Evolutionary conservation across 805 yeast species (phyloP).

Genomic region (Monosporozyma solicola): DNA sequence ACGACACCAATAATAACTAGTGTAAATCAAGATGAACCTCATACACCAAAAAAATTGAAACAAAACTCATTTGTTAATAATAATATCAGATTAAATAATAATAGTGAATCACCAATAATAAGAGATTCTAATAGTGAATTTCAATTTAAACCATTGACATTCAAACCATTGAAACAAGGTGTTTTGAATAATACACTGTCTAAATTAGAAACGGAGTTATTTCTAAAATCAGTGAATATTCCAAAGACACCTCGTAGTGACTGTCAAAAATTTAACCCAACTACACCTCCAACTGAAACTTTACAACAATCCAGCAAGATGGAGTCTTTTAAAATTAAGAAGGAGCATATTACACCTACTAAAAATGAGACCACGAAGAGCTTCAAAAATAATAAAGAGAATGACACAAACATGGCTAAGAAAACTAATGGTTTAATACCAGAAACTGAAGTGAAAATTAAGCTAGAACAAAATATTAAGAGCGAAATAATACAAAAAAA

Average conservation of each 20-base stretch:
- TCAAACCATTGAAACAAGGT: not conserved
- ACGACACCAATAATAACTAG: not conserved
- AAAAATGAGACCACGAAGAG: not conserved
- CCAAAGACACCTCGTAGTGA: not conserved
- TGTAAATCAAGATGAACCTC: not conserved
- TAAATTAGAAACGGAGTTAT: not conserved
- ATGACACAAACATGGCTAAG: not conserved
- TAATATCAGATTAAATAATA: not conserved
- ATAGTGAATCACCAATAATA: not conserved
- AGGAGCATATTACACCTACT: not conserved
- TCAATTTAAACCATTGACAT: not conserved
- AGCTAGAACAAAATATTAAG: not conserved
- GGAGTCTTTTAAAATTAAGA: not conserved
- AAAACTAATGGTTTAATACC: too few species aligned
- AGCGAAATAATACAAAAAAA: too few species aligned
- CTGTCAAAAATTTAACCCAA: not conserved
- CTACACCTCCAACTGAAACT: not conserved
- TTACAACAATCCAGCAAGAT: not conserved
- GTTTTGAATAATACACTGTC: not conserved
- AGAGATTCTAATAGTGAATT: not conserved
- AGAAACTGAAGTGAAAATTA: not conserved
- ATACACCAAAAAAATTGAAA: conserved; percentile 1
- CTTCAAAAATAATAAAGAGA: too few species aligned
- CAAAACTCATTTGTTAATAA: not conserved
- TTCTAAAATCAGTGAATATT: not conserved